These are phyloP conservation scores for Scalesia atractyloides DNA, from an alignment of 129 eudicot species.

Conservation along the genomic window DNA sequence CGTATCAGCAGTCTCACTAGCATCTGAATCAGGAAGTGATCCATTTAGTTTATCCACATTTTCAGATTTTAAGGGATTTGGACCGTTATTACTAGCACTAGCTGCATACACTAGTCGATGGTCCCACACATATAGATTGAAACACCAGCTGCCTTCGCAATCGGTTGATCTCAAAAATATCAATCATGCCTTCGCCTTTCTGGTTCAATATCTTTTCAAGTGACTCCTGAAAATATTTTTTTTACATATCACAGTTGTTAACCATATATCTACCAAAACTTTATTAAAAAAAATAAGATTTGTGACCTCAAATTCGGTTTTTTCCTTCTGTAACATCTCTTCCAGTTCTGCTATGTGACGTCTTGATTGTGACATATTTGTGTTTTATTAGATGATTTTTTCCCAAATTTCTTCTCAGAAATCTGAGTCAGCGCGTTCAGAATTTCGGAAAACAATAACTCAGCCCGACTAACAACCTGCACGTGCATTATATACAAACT, in stretches of 20 bases:
- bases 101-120: slow-evolving; percentile 73
- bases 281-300: background rate
- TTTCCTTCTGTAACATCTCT: slow-evolving; percentile 73
- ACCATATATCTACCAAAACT: slow-evolving; percentile 8
- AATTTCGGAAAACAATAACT: slow-evolving; percentile 78
- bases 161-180: slow-evolving; percentile 83
- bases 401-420: slow-evolving; percentile 56
- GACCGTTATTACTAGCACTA: slow-evolving; percentile 43
- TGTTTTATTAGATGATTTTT: slow-evolving; percentile 30
- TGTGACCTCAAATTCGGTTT: slow-evolving; percentile 79
- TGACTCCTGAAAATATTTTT: slow-evolving; percentile 53
- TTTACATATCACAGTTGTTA: background rate
- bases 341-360: slow-evolving; percentile 62
- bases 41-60: slow-evolving; percentile 37
- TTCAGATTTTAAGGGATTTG: slow-evolving; percentile 23
- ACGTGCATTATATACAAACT: slow-evolving; percentile 14
- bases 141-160: slow-evolving; percentile 72
- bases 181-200: slow-evolving; percentile 55
- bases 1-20: slow-evolving; percentile 33
- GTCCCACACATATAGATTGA: slow-evolving; percentile 94
- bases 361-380: slow-evolving; percentile 49
- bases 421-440: slow-evolving; percentile 64
- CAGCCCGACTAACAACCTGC: slow-evolving; percentile 83
- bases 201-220: slow-evolving; percentile 55
- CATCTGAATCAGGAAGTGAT: slow-evolving; percentile 32